A percentile compares a stretch with the other conserved stretches of the same genome.
Evolutionary conservation across 140 eudicot genomes (phyloP).

Genomic region (Bidens hawaiensis): DNA sequence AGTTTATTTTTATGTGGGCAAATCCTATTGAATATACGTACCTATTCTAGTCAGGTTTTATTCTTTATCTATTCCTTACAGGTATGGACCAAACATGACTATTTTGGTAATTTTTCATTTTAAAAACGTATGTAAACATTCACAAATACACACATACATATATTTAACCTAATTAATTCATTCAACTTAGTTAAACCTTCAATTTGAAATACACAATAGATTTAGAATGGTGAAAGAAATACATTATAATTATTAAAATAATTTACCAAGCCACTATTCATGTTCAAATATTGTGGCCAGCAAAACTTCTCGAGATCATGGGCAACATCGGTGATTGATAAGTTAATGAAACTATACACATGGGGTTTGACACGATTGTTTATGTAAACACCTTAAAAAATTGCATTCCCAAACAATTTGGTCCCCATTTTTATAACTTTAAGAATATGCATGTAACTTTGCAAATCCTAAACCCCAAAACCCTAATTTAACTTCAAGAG

Average conservation of each 20-base stretch:
- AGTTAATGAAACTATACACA: constrained; percentile 39
- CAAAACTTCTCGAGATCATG: constrained; percentile 31
- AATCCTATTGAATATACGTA: no score
- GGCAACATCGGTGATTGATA: constrained; percentile 35
- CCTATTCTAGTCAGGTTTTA: no score
- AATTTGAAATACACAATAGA: no score
- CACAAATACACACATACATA: no score
- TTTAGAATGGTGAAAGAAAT: neutral
- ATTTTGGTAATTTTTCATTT: no score
- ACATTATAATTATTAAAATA: neutral
- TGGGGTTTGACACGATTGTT: constrained; percentile 39
- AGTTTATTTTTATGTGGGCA: no score
- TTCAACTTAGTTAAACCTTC: no score
- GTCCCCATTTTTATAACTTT: constrained; percentile 26
- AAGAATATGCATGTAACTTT: constrained; percentile 32
- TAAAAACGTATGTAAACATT: no score
- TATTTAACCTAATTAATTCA: no score
- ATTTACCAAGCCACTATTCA: neutral
- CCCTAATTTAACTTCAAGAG: constrained; percentile 11
- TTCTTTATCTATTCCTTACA: no score
- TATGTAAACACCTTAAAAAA: constrained; percentile 23
- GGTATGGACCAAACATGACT: no score
- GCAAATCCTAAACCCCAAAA: constrained; percentile 22
- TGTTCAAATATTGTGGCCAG: constrained; percentile 20
- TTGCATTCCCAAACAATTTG: constrained; percentile 28